Percentiles rank a stretch among this genome's conserved stretches.
These are phyloP conservation scores for Saturnispora kantuleensis DNA, from an alignment of 805 yeast genomes.

Conservation along the genomic window DNA sequence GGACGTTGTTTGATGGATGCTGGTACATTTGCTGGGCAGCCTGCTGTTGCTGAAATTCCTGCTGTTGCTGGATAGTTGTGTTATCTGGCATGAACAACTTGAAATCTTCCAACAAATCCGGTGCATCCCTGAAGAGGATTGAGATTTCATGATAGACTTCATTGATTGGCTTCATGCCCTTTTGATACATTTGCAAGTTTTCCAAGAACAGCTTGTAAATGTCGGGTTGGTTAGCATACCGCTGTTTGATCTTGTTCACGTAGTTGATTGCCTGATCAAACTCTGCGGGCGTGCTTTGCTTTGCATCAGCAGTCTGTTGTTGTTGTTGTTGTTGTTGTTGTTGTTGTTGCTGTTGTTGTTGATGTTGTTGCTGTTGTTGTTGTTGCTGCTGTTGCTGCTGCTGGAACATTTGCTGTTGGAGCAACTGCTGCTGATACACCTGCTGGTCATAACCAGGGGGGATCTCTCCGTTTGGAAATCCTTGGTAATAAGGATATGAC, in stretches of 20 bases:
- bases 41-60: background rate
- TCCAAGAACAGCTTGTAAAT: slow-evolving; percentile 91
- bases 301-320: slow-evolving; percentile 16
- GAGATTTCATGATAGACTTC: slow-evolving; percentile 95
- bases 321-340: slow-evolving; percentile 15
- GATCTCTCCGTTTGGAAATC: background rate
- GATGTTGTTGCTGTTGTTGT: slow-evolving; percentile 7
- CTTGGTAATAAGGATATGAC: background rate
- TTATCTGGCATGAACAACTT: slow-evolving; percentile 91
- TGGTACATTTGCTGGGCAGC: slow-evolving; percentile 2
- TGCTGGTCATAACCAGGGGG: slow-evolving; percentile 7
- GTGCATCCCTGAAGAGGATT: slow-evolving; percentile 79
- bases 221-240: slow-evolving; percentile 91
- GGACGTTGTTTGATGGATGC: slow-evolving; percentile 27
- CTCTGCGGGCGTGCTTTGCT: slow-evolving; percentile 65
- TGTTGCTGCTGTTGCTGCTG: slow-evolving; percentile 4
- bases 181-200: slow-evolving; percentile 90
- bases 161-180: slow-evolving; percentile 89
- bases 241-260: slow-evolving; percentile 90
- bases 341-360: slow-evolving; percentile 5
- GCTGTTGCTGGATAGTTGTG: slow-evolving; percentile 18
- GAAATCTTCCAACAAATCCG: slow-evolving; percentile 89
- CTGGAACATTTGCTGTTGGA: no score
- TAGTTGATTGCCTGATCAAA: slow-evolving; percentile 95
- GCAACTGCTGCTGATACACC: slow-evolving; percentile 1